These are phyloP conservation scores for Xerocomellus amylosporus DNA, from an alignment of 768 basidiomycete genomes.

Conservation along the genomic window DNA sequence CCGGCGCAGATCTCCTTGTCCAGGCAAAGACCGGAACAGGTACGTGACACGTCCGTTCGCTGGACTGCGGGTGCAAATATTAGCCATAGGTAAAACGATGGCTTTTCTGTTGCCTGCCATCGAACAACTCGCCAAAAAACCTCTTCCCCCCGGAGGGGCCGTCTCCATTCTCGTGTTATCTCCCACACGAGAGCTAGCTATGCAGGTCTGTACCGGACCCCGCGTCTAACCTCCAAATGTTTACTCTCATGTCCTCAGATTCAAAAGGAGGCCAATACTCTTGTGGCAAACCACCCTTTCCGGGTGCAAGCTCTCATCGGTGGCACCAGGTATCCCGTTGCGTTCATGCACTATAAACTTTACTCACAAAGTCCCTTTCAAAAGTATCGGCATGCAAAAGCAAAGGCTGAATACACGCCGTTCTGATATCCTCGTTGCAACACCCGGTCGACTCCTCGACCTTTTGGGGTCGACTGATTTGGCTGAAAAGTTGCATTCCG, in stretches of 20 bases:
- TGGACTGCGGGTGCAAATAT: not conserved
- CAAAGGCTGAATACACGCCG: constrained; percentile 27
- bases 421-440: constrained; percentile 63
- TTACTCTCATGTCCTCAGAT: constrained; percentile 43
- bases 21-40: constrained; percentile 64
- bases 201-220: constrained; percentile 51
- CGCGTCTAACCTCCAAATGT: not conserved
- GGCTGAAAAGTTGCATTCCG: constrained; percentile 33
- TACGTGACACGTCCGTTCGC: constrained; percentile 21
- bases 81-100: constrained; percentile 55
- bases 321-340: constrained; percentile 44
- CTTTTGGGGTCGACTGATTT: constrained; percentile 52
- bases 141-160: constrained; percentile 17
- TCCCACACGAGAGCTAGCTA: constrained; percentile 72
- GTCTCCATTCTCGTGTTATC: constrained; percentile 66
- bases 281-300: constrained; percentile 41
- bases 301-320: constrained; percentile 52
- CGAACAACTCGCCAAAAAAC: constrained; percentile 55
- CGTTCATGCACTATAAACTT: not conserved
- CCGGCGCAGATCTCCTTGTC: constrained; percentile 45
- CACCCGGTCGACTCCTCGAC: constrained; percentile 74
- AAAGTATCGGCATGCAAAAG: constrained; percentile 27
- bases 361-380: constrained; percentile 1
- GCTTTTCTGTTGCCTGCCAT: constrained; percentile 77
- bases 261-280: constrained; percentile 55